A percentile compares a stretch with the other conserved stretches of the same genome.
Conservation (phyloP, 768 basidiomycete species). For the Russula sp. region DNA sequence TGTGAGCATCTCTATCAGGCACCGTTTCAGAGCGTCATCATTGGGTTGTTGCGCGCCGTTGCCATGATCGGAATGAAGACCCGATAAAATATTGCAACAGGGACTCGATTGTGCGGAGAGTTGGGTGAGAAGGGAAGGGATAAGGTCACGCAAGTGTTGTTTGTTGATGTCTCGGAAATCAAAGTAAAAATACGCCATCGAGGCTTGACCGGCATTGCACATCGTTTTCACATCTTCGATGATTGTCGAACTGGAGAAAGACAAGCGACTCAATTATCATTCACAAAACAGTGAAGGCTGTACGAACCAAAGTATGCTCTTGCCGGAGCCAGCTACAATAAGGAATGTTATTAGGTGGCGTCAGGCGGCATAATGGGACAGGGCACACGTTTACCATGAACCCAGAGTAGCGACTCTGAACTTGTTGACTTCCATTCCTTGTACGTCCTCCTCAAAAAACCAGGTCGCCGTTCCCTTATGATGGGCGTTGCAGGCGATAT, state of each 20-base stretch:
- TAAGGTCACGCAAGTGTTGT: neutral
- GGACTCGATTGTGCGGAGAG: neutral
- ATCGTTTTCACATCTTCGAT: neutral
- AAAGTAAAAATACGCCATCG: conserved; percentile 3
- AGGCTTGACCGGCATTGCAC: neutral
- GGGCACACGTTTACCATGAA: conserved; percentile 10
- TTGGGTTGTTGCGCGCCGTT: neutral
- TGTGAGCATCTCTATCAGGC: conserved; percentile 6
- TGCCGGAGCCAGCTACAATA: conserved; percentile 8
- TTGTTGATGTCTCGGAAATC: neutral
- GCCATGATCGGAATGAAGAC: neutral
- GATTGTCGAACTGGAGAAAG: conserved; percentile 7
- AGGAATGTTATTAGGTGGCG: too few species aligned
- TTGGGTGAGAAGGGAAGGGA: conserved; percentile 14
- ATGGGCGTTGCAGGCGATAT: neutral
- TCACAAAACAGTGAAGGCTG: neutral
- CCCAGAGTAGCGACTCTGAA: neutral
- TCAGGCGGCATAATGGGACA: neutral
- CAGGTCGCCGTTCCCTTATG: conserved; percentile 3
- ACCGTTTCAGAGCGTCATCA: neutral
- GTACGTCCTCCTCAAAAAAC: neutral
- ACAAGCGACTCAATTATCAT: neutral
- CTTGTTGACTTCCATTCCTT: conserved; percentile 4
- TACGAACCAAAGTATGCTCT: conserved; percentile 17
- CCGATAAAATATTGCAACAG: neutral